Evolutionary conservation across 2,329 filamentous ascomycete genomes (phyloP).

Genomic region (Fusarium sulawesiense): DNA sequence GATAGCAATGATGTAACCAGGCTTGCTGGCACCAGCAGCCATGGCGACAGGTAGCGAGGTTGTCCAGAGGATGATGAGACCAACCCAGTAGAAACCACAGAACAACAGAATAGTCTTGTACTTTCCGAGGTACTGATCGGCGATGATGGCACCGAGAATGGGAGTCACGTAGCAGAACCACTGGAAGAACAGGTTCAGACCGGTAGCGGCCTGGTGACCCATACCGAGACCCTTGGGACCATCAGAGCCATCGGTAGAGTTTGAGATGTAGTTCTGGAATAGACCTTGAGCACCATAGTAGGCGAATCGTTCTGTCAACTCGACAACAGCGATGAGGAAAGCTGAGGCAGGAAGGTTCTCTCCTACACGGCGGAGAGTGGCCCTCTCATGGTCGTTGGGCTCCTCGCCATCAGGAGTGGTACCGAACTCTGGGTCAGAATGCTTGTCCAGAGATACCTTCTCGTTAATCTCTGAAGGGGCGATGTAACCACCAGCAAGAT

Average conservation of each 20-base stretch:
- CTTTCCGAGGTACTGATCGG: slow-evolving; percentile 68
- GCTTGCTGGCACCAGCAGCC: slow-evolving; percentile 56
- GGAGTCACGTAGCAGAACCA: slow-evolving; percentile 61
- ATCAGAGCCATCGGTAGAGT: slow-evolving; percentile 49
- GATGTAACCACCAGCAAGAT: slow-evolving; percentile 44
- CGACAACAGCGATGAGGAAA: slow-evolving; percentile 67
- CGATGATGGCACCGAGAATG: slow-evolving; percentile 65
- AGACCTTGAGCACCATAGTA: slow-evolving; percentile 66
- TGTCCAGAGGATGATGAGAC: slow-evolving; percentile 65
- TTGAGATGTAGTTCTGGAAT: slow-evolving; percentile 66
- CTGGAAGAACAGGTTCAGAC: slow-evolving; percentile 66
- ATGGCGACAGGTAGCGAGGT: slow-evolving; percentile 58
- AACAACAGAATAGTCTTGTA: slow-evolving; percentile 72
- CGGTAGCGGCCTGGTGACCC: slow-evolving; percentile 66
- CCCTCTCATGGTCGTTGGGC: slow-evolving; percentile 64
- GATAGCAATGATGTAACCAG: slow-evolving; percentile 65
- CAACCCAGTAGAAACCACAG: slow-evolving; percentile 67
- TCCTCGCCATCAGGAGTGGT: slow-evolving; percentile 60
- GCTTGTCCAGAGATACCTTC: slow-evolving; percentile 42
- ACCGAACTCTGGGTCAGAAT: slow-evolving; percentile 45
- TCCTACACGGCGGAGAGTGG: slow-evolving; percentile 62
- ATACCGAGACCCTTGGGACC: slow-evolving; percentile 64
- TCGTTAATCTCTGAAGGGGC: slow-evolving; percentile 41
- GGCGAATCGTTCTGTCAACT: slow-evolving; percentile 68
- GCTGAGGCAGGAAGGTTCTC: slow-evolving; percentile 66